phyloP scores from a whole-genome alignment of 1,284 basidiomycete genomes.

The Trichosporon ovoides region DNA sequence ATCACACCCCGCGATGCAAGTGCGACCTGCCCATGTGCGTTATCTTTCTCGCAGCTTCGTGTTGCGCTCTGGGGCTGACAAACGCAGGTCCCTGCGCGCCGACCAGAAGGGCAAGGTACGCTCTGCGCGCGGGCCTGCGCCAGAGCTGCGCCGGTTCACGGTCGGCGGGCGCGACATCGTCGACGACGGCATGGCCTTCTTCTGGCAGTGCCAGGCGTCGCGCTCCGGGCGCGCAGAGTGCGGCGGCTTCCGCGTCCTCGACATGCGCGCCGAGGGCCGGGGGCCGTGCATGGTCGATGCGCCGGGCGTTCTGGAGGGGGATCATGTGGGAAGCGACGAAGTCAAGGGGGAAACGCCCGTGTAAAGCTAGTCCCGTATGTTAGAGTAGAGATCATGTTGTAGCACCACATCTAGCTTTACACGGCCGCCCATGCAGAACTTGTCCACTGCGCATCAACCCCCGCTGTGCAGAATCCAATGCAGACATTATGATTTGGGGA shows the following conservation, averaged over 20 bases:
- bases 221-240: slow-evolving; percentile 72
- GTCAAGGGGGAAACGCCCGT: background rate
- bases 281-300: slow-evolving; percentile 41
- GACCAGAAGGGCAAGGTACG: slow-evolving; percentile 49
- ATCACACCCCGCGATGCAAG: slow-evolving; percentile 58
- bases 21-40: slow-evolving; percentile 66
- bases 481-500: slow-evolving; percentile 1
- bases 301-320: background rate
- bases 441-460: no score
- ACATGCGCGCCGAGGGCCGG: slow-evolving; percentile 67
- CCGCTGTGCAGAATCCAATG: slow-evolving; percentile 1
- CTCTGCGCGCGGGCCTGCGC: background rate
- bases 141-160: background rate
- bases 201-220: slow-evolving; percentile 81
- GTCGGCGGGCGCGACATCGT: slow-evolving; percentile 15
- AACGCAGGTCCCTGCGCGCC: slow-evolving; percentile 42
- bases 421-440: background rate
- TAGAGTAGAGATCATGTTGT: background rate
- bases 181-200: slow-evolving; percentile 57
- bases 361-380: background rate
- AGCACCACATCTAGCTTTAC: no score
- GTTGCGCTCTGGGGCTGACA: background rate
- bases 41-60: background rate
- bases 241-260: slow-evolving; percentile 71
- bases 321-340: background rate